phyloP scores from a whole-genome alignment of 2,329 filamentous ascomycete species.

The Xylogone sp. region DNA sequence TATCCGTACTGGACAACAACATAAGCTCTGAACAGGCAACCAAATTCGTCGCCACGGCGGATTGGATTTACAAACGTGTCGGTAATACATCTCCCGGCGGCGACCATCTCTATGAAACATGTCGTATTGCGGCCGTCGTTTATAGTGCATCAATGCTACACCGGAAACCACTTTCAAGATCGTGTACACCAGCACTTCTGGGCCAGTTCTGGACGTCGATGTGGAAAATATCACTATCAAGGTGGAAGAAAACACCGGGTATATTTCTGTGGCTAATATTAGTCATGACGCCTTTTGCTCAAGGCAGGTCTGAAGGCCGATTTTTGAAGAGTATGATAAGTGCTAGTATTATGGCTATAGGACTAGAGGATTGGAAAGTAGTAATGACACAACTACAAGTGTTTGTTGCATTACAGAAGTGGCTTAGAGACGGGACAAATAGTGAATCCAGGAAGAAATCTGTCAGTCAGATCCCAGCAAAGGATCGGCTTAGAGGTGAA shows the following conservation, averaged over 20 bases:
- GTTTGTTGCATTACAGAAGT: conserved; percentile 27
- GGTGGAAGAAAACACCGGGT: conserved; percentile 28
- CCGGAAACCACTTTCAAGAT: conserved; percentile 21
- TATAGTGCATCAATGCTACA: conserved; percentile 23
- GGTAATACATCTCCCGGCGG: not conserved
- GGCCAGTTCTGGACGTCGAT: conserved; percentile 21
- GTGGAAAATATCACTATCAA: conserved; percentile 20
- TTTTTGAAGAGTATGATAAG: conserved; percentile 28
- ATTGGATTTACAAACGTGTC: conserved; percentile 20
- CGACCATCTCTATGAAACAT: conserved; percentile 20
- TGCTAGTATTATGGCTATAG: conserved; percentile 23
- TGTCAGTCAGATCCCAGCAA: not conserved
- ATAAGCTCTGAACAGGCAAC: not conserved
- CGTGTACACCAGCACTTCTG: conserved; percentile 14
- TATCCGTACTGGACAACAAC: conserved; percentile 1
- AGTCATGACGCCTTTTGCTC: conserved; percentile 21
- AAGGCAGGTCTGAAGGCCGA: conserved; percentile 20
- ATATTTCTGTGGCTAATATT: conserved; percentile 29
- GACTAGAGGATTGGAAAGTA: conserved; percentile 24
- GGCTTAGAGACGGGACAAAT: conserved; percentile 15
- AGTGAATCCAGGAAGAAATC: not conserved
- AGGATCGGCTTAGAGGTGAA: not conserved
- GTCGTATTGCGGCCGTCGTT: conserved; percentile 21
- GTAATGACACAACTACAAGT: conserved; percentile 21
- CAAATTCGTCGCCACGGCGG: conserved; percentile 20